These are phyloP conservation scores for Daldinia concentrica DNA, from an alignment of 495 filamentous ascomycete genomes.

Conservation along the genomic window DNA sequence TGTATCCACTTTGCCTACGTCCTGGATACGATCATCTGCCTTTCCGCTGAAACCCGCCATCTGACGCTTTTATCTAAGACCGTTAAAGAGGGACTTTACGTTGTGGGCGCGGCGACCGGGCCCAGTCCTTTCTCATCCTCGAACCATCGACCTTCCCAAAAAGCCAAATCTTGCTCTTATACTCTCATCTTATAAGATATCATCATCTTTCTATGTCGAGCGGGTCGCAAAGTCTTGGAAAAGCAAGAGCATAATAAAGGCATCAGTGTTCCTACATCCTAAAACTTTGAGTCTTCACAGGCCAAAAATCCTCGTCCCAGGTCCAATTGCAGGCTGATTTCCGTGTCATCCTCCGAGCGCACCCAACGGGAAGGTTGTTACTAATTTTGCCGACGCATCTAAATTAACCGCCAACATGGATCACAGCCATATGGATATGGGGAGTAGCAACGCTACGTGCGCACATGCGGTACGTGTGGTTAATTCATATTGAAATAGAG, in stretches of 20 bases:
- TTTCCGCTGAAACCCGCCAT: neutral
- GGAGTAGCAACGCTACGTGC: constrained; percentile 32
- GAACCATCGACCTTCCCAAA: constrained; percentile 33
- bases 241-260: neutral
- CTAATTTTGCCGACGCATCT: constrained; percentile 29
- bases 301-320: neutral
- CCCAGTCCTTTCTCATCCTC: constrained; percentile 5
- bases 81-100: neutral
- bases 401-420: constrained; percentile 42
- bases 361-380: constrained; percentile 29
- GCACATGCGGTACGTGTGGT: constrained; percentile 27
- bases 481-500: constrained; percentile 13
- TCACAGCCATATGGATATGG: constrained; percentile 30
- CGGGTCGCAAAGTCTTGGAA: neutral
- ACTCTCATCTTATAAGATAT: constrained; percentile 31
- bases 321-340: constrained; percentile 12
- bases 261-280: neutral
- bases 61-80: neutral
- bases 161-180: constrained; percentile 41
- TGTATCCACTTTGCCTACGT: constrained; percentile 37
- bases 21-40: neutral
- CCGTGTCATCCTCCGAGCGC: constrained; percentile 25
- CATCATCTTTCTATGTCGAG: neutral
- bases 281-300: neutral
- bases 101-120: constrained; percentile 12